Conservation (phyloP, 2,329 filamentous ascomycete species). For the Aphanoascus verrucosus region DNA sequence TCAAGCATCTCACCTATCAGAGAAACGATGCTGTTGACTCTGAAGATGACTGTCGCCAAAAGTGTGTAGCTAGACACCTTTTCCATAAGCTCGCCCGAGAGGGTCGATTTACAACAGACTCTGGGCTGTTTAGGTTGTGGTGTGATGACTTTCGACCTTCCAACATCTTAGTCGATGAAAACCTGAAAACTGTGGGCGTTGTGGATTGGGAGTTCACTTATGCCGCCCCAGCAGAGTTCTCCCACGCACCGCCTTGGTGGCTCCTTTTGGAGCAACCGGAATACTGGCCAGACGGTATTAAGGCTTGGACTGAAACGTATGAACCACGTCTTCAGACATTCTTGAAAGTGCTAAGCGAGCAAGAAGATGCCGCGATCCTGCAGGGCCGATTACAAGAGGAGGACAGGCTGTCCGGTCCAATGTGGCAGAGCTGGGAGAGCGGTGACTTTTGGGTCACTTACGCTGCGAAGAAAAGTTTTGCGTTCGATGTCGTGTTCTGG, state of each 20-base stretch:
- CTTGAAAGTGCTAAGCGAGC: conserved; percentile 18
- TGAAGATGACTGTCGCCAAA: conserved; percentile 35
- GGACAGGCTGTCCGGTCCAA: conserved; percentile 17
- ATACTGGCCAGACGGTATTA: conserved; percentile 19
- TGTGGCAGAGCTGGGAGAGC: conserved; percentile 18
- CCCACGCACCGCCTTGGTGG: conserved; percentile 20
- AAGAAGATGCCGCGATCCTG: conserved; percentile 17
- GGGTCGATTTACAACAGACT: conserved; percentile 13
- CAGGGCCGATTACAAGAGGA: conserved; percentile 12
- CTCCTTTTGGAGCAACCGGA: conserved; percentile 19
- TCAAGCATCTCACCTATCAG: conserved; percentile 30
- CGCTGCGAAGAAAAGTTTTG: conserved; percentile 18
- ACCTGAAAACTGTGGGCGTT: conserved; percentile 16
- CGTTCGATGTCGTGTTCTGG: conserved; percentile 18
- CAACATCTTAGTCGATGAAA: conserved; percentile 21
- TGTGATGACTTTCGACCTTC: conserved; percentile 23
- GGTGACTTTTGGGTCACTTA: conserved; percentile 19
- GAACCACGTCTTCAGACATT: conserved; percentile 20
- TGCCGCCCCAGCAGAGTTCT: conserved; percentile 19
- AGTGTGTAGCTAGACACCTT: conserved; percentile 36
- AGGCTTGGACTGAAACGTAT: conserved; percentile 21
- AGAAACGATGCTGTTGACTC: conserved; percentile 31
- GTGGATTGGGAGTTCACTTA: conserved; percentile 26
- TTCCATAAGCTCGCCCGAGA: conserved; percentile 29
- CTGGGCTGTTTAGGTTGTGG: conserved; percentile 20